These are phyloP conservation scores for Lepidopterella palustris DNA, from an alignment of 495 filamentous ascomycete species.

Conservation along the genomic window DNA sequence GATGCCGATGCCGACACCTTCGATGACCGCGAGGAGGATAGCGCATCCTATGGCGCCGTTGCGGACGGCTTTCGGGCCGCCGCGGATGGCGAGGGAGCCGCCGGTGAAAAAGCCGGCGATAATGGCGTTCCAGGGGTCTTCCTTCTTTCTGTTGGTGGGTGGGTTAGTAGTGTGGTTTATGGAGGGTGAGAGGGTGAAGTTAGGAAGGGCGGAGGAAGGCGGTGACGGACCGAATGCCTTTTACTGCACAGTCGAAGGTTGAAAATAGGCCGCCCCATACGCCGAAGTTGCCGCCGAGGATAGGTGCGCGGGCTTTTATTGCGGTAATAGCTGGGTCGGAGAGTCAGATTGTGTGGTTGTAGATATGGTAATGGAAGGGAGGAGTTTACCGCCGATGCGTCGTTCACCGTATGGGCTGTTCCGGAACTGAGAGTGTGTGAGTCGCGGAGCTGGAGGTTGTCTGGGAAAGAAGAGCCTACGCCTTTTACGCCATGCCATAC, in stretches of 20 bases:
- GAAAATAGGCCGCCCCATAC: slow-evolving; percentile 94
- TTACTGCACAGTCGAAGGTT: slow-evolving; percentile 95
- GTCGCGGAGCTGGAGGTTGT: background rate
- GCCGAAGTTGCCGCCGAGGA: slow-evolving; percentile 95
- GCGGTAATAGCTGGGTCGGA: slow-evolving; percentile 64
- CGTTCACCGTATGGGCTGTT: slow-evolving; percentile 77
- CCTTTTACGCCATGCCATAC: slow-evolving; percentile 99
- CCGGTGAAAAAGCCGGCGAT: slow-evolving; percentile 97
- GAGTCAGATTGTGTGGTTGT: background rate
- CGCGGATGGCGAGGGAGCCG: slow-evolving; percentile 81
- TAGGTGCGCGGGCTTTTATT: slow-evolving; percentile 92
- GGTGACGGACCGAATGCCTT: slow-evolving; percentile 58
- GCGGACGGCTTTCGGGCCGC: slow-evolving; percentile 77
- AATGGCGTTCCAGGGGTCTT: slow-evolving; percentile 94
- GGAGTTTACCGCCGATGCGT: slow-evolving; percentile 63
- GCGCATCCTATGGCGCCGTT: slow-evolving; percentile 96
- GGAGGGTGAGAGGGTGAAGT: background rate
- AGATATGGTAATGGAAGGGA: background rate
- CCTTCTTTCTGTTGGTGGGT: slow-evolving; percentile 58
- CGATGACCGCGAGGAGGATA: slow-evolving; percentile 88
- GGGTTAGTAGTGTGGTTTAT: too few relatives aligned
- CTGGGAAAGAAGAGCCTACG: slow-evolving; percentile 34
- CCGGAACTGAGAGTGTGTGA: slow-evolving; percentile 13
- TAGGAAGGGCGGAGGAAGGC: background rate
- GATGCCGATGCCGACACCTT: slow-evolving; percentile 95